phyloP scores from a whole-genome alignment of 345 rosid species.

The Hibiscus trionum region DNA sequence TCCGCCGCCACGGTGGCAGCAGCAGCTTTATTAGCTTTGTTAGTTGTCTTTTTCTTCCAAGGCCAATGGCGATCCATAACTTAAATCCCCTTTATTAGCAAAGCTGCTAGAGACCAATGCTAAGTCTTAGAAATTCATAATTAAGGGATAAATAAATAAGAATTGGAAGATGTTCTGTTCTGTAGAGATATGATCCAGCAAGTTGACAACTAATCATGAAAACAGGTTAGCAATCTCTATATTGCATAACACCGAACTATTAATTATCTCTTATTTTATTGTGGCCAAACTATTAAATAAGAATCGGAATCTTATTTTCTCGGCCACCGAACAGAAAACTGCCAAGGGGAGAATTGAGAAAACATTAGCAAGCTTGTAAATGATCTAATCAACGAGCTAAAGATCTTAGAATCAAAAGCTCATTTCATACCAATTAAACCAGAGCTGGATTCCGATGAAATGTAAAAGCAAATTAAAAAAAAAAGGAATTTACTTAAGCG shows the following conservation, averaged over 20 bases:
- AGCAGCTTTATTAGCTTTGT: conserved; percentile 26
- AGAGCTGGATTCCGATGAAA: background rate
- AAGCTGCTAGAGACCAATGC: too few species aligned
- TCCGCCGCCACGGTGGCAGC: background rate
- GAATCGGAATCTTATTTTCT: background rate
- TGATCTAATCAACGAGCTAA: conserved; percentile 11
- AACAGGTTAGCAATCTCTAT: conserved; percentile 1
- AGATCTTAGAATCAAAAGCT: conserved; percentile 18
- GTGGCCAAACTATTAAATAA: background rate
- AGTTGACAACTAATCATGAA: conserved; percentile 1
- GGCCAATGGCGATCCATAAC: conserved; percentile 96
- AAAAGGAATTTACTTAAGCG: background rate
- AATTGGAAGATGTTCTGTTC: background rate
- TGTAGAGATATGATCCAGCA: conserved; percentile 9
- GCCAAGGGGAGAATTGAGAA: background rate
- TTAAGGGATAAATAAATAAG: too few species aligned
- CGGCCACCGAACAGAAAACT: conserved; percentile 6
- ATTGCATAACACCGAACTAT: conserved; percentile 6
- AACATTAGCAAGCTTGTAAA: background rate
- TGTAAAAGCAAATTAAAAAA: background rate
- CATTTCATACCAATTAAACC: background rate
- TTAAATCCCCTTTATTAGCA: conserved; percentile 2
- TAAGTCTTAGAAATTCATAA: background rate
- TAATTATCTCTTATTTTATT: background rate
- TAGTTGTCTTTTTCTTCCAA: conserved; percentile 95